Base-by-base conservation (phyloP, 2,329 filamentous ascomycete species). In the Hymenoscyphus occultus region DNA sequence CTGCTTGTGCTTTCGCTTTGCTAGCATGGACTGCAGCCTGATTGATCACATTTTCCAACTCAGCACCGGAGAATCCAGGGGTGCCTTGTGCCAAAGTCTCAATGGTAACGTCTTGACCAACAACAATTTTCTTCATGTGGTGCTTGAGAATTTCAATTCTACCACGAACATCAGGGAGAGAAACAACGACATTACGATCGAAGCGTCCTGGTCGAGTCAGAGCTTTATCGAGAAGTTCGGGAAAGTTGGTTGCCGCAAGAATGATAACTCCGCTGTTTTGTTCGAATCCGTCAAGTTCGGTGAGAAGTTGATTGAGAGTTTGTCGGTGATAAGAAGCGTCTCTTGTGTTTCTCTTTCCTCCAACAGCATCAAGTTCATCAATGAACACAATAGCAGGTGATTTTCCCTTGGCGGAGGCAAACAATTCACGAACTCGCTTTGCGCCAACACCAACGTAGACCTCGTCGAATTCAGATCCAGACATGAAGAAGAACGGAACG, bases 401-500 rank as follows among this genome's bases (percentile, higher is more conserved):
- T 80, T 98, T 97, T 69, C 83, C 78, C 71, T 93, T 91, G 69
- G 94, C 94, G 64, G 90, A 87, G 57, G 83, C 80, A 77, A 97
- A 96, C n/a, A 97, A 85, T 68, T 97, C 95, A 65, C 95, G 92
- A 59, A 99, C 94, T 74, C 95, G 91, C 83, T 99, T 97, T 57
- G 93, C 93, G 75, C 93, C 93, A 62, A 99, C 95, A 75, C 95
- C 95, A 42, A 99, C 96, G 74, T 97, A 99, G 61, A 99, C 90
- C 78, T 99, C 95, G 74, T 99, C 95, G 75, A 99, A 99, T 77
- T 99, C 95, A 65, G 92, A 96, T 60, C 95, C 95, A 74, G 95
- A 99, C 94, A 99, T 98, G 84, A 97, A 99, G 84, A 98, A 99
- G 84, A 99, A 99, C 1, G 95, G 95, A 19, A 99, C 95, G 64